Evolutionary conservation across 75 land plant species (phyloP).

Genomic region (Sequoia sempervirens): DNA sequence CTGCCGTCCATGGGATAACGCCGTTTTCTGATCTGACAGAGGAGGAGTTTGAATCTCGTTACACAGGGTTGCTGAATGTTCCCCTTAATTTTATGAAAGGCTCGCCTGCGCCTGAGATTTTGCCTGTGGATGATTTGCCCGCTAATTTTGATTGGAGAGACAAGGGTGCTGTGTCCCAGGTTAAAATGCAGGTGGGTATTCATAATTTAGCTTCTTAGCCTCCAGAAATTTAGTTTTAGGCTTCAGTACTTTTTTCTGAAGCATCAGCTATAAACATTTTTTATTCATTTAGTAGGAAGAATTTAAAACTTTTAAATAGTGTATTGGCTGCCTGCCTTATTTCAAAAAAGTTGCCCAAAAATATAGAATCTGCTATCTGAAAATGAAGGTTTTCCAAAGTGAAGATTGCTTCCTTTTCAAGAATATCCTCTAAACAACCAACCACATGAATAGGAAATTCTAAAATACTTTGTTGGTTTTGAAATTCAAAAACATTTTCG

Average conservation of each 20-base stretch:
- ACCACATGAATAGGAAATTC: not conserved
- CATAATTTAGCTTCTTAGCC: not conserved
- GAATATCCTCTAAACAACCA: not conserved
- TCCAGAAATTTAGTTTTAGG: not conserved
- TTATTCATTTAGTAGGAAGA: not conserved
- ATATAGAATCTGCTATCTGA: not conserved
- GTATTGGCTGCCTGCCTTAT: not conserved
- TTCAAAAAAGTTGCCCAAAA: not conserved
- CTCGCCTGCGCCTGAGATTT: constrained; percentile 19
- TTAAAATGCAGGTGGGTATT: constrained; percentile 39
- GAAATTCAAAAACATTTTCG: too few species aligned
- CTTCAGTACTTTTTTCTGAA: not conserved
- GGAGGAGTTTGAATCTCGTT: constrained; percentile 28
- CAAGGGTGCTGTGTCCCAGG: constrained; percentile 39
- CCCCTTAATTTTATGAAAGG: not conserved
- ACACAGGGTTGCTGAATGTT: constrained; percentile 23
- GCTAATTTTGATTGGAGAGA: constrained; percentile 46
- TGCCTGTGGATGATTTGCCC: constrained; percentile 40
- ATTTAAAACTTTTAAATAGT: not conserved
- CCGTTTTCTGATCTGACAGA: constrained; percentile 48
- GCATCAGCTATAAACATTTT: not conserved
- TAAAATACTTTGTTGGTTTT: too few species aligned
- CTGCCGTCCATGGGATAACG: constrained; percentile 41
- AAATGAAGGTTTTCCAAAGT: not conserved
- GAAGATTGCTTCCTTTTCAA: not conserved